Evolutionary conservation across 23 red algal genomes (phyloP).

Genomic region (Gracilaria gracilis): DNA sequence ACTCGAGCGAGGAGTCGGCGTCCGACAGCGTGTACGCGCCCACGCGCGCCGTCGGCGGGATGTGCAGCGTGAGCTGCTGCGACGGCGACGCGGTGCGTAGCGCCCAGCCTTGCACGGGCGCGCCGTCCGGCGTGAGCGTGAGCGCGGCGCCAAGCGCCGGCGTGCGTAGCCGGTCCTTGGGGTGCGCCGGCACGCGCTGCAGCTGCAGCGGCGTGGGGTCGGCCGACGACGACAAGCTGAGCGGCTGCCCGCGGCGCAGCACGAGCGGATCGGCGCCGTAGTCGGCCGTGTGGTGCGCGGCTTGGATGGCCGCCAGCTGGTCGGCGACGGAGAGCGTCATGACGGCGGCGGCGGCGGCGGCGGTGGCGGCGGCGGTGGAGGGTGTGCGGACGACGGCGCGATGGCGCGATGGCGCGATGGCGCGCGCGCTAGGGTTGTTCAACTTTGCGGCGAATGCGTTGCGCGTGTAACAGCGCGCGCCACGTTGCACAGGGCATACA

Average conservation of each 20-base stretch:
- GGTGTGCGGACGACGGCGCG: too few relatives aligned
- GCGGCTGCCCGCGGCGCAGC: conserved; percentile 23
- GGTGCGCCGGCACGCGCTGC: conserved; percentile 3
- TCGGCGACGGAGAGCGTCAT: conserved; percentile 17
- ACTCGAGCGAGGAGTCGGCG: background rate
- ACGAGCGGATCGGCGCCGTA: conserved; percentile 10
- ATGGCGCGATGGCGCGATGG: too few relatives aligned
- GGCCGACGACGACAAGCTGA: background rate
- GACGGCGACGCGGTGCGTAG: background rate
- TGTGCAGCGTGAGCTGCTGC: conserved; percentile 8
- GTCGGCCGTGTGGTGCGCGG: conserved; percentile 7
- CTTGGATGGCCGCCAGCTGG: background rate
- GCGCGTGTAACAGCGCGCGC: too few relatives aligned
- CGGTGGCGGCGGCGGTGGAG: too few relatives aligned
- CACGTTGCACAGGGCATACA: too few relatives aligned
- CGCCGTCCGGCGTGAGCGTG: background rate
- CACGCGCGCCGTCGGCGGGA: background rate
- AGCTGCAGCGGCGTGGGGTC: background rate
- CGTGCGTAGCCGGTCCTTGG: background rate
- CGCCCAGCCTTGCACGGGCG: background rate
- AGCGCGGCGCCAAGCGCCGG: background rate
- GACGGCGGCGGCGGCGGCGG: background rate
- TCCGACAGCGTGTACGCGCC: conserved; percentile 14
- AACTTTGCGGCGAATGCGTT: too few relatives aligned
- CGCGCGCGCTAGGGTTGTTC: too few relatives aligned